Evolutionary conservation across 257 asterid species (phyloP).

Genomic region (Nicotiana paniculata): DNA sequence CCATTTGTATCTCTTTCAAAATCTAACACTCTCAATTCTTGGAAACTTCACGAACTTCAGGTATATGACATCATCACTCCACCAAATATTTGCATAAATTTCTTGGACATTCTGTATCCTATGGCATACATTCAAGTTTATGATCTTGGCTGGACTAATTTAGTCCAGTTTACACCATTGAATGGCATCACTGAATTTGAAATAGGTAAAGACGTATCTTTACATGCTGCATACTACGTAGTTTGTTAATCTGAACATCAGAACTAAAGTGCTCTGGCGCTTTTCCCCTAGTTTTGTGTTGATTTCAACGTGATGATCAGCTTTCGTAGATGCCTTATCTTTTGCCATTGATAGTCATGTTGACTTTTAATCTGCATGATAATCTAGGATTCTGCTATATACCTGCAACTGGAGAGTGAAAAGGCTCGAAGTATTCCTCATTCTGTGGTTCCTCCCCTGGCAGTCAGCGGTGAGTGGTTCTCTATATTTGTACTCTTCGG

Average conservation of each 20-base stretch:
- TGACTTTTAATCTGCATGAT: constrained; percentile 5
- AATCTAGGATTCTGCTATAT: constrained; percentile 45
- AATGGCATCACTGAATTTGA: background rate
- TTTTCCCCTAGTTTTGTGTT: background rate
- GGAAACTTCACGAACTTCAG: constrained; percentile 63
- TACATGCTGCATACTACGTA: background rate
- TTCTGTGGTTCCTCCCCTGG: constrained; percentile 74
- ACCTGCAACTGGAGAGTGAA: constrained; percentile 64
- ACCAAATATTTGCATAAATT: background rate
- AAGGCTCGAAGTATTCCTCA: constrained; percentile 76
- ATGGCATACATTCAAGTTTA: background rate
- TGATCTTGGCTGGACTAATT: background rate
- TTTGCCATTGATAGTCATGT: background rate
- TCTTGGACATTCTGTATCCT: background rate
- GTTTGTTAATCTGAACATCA: background rate
- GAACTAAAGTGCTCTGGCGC: background rate
- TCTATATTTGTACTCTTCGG: background rate
- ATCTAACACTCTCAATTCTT: constrained; percentile 34
- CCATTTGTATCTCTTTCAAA: constrained; percentile 65
- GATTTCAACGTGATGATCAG: background rate
- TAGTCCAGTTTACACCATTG: background rate
- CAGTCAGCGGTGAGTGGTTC: constrained; percentile 75
- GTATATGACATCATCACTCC: constrained; percentile 23
- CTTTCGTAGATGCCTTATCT: background rate
- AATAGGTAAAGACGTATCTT: background rate